Evolutionary conservation across 2,329 filamentous ascomycete species (phyloP).

Genomic region (Torrubiella hemipterigena): DNA sequence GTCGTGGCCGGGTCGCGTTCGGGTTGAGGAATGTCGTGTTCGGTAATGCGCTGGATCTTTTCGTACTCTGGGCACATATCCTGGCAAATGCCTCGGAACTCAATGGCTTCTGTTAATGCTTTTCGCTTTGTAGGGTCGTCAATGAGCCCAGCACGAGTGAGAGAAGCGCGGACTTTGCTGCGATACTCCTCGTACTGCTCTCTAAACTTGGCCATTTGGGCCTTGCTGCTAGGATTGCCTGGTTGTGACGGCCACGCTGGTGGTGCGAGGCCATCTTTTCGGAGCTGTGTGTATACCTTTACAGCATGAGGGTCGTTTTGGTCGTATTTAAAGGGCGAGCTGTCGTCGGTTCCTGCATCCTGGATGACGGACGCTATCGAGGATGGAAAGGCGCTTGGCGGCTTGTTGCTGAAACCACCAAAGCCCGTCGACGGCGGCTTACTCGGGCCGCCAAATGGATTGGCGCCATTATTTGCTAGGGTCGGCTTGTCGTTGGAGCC

Average conservation of each 20-base stretch:
- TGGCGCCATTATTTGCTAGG: too few species aligned
- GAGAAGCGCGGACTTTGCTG: constrained; percentile 39
- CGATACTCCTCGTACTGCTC: constrained; percentile 46
- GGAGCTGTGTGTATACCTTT: constrained; percentile 39
- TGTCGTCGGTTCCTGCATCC: too few species aligned
- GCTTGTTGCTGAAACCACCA: too few species aligned
- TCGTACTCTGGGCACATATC: constrained; percentile 61
- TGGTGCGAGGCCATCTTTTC: constrained; percentile 40
- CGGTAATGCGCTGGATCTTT: constrained; percentile 48
- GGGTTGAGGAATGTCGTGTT: constrained; percentile 43
- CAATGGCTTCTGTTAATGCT: constrained; percentile 49
- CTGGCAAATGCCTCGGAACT: constrained; percentile 56
- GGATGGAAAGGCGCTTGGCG: too few species aligned
- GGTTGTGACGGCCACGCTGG: constrained; percentile 44
- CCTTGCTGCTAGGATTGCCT: constrained; percentile 37
- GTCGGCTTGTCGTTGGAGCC: too few species aligned
- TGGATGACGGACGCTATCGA: too few species aligned
- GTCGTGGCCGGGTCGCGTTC: constrained; percentile 37
- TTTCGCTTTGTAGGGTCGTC: constrained; percentile 54
- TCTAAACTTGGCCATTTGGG: constrained; percentile 40
- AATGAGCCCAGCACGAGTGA: constrained; percentile 48
- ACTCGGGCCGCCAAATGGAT: too few species aligned
- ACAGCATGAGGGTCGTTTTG: constrained; percentile 30
- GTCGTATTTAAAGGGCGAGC: constrained; percentile 6
- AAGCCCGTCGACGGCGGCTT: too few species aligned